Percentiles rank a stretch among this genome's conserved stretches.
Conservation (phyloP, 768 basidiomycete species). For the Russula vinacea region DNA sequence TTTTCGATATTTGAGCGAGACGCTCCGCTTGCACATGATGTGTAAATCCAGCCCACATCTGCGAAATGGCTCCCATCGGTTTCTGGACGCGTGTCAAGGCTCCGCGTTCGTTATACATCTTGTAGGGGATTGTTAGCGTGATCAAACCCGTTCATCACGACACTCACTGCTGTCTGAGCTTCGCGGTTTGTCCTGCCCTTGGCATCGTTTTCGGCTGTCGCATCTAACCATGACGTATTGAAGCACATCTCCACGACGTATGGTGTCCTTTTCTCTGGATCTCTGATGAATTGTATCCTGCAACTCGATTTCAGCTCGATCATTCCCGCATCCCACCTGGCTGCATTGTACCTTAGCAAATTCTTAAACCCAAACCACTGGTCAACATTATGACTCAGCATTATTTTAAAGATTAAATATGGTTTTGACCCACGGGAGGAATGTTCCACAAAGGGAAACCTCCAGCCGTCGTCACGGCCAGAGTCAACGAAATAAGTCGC, state of each 20-base stretch:
- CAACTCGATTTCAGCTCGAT: conserved; percentile 33
- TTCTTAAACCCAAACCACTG: conserved; percentile 31
- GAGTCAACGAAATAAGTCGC: conserved; percentile 61
- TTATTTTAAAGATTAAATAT: neutral
- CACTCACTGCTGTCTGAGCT: conserved; percentile 52
- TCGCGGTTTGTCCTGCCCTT: conserved; percentile 62
- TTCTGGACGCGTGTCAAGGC: conserved; percentile 55
- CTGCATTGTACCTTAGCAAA: conserved; percentile 11
- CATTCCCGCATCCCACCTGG: no score
- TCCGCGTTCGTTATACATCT: conserved; percentile 50
- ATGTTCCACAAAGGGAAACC: conserved; percentile 55
- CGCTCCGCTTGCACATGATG: conserved; percentile 49
- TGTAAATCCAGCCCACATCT: conserved; percentile 65
- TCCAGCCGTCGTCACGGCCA: conserved; percentile 70
- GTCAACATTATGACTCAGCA: neutral
- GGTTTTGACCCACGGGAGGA: conserved; percentile 50
- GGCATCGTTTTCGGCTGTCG: conserved; percentile 50
- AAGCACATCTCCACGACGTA: conserved; percentile 57
- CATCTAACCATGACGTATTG: conserved; percentile 58
- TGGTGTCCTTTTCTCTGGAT: conserved; percentile 48
- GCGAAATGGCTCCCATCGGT: conserved; percentile 61
- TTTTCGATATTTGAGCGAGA: conserved; percentile 40
- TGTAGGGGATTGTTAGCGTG: neutral
- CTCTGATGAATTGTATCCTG: conserved; percentile 41
- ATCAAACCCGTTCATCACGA: neutral